Evolutionary conservation across 257 asterid genomes (phyloP).

Genomic region (Capsicum chinense): DNA sequence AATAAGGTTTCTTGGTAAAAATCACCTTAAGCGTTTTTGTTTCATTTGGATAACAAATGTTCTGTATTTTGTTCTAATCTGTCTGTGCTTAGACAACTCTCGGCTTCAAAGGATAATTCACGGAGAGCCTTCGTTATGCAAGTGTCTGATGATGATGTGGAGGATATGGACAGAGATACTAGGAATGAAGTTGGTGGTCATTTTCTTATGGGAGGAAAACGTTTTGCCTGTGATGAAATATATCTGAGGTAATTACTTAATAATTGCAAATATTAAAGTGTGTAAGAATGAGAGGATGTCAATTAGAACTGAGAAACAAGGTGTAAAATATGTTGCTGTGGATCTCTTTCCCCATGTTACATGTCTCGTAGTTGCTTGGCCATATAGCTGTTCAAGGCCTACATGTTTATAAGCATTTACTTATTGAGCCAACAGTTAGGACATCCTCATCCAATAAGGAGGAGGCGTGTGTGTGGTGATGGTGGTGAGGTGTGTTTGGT

Average conservation of each 20-base stretch:
- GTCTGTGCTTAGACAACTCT: conserved; percentile 44
- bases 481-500: not conserved
- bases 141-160: conserved; percentile 52
- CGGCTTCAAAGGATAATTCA: conserved; percentile 40
- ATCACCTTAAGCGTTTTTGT: too few relatives aligned
- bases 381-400: not conserved
- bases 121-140: conserved; percentile 63
- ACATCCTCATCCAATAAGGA: not conserved
- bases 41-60: conserved; percentile 24
- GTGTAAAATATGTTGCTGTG: not conserved
- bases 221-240: conserved; percentile 60
- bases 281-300: not conserved
- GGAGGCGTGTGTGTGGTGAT: not conserved
- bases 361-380: not conserved
- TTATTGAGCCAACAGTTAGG: conserved; percentile 22
- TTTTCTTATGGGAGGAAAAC: conserved; percentile 49
- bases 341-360: not conserved
- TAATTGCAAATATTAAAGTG: not conserved
- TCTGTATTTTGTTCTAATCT: conserved; percentile 11
- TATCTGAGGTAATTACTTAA: conserved; percentile 57
- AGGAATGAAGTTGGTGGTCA: conserved; percentile 33
- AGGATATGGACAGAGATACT: conserved; percentile 25
- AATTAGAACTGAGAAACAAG: not conserved
- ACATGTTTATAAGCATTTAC: not conserved
- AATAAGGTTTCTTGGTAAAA: not conserved